Conservation (phyloP, 2,329 filamentous ascomycete genomes). For the Rugonectria rugulosa region DNA sequence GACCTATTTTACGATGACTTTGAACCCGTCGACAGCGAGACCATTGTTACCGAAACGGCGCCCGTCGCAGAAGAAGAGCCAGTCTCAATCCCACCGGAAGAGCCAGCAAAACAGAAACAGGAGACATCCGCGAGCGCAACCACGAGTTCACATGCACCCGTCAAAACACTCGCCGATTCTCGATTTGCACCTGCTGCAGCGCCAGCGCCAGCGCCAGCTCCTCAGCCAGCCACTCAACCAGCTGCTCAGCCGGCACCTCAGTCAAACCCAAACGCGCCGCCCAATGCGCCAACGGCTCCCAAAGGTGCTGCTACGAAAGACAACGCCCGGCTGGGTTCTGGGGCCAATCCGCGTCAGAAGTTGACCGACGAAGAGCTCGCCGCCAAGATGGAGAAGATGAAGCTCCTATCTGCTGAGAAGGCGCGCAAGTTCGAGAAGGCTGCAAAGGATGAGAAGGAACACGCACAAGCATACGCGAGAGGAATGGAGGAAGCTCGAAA, state of each 20-base stretch:
- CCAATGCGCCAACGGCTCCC: constrained; percentile 43
- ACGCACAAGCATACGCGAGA: constrained; percentile 61
- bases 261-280: constrained; percentile 36
- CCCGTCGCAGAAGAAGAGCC: constrained; percentile 26
- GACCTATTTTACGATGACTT: constrained; percentile 70
- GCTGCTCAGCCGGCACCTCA: constrained; percentile 27
- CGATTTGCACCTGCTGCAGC: constrained; percentile 47
- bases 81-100: constrained; percentile 19
- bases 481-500: constrained; percentile 64
- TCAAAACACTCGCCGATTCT: constrained; percentile 41
- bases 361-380: constrained; percentile 66
- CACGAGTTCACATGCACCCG: constrained; percentile 18
- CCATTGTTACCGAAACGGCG: constrained; percentile 36
- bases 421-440: constrained; percentile 66
- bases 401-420: constrained; percentile 64
- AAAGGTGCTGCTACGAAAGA: constrained; percentile 46
- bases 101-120: constrained; percentile 18
- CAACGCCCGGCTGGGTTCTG: constrained; percentile 58
- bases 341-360: constrained; percentile 66
- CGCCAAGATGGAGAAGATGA: constrained; percentile 68
- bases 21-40: constrained; percentile 57
- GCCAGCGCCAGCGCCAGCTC: constrained; percentile 24
- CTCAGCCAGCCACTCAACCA: constrained; percentile 7
- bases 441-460: constrained; percentile 63
- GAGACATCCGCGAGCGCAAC: constrained; percentile 12